Conservation (phyloP, 2,329 filamentous ascomycete species). For the Scolecobasidium constrictum region DNA sequence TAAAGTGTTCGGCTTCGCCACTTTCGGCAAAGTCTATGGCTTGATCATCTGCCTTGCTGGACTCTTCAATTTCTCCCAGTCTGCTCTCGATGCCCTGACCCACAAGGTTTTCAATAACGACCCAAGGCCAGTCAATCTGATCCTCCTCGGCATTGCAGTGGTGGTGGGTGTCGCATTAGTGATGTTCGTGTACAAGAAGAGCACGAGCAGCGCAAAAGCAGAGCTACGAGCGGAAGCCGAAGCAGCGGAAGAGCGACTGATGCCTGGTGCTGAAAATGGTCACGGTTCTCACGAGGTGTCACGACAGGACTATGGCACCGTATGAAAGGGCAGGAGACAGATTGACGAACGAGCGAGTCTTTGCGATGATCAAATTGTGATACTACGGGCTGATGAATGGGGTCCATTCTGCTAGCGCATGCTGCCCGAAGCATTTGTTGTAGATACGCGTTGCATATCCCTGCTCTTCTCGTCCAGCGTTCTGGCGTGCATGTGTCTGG, state of each 20-base stretch:
- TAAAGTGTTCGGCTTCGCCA: constrained; percentile 85
- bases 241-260: constrained; percentile 25
- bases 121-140: constrained; percentile 66
- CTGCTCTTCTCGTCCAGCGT: too few species aligned
- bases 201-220: constrained; percentile 30
- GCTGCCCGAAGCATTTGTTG: too few species aligned
- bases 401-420: too few species aligned
- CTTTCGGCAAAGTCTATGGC: constrained; percentile 90
- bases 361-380: too few species aligned
- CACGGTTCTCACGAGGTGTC: background rate
- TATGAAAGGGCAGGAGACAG: background rate
- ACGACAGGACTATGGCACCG: background rate
- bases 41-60: constrained; percentile 80
- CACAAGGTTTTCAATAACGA: constrained; percentile 61
- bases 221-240: constrained; percentile 34
- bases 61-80: constrained; percentile 73
- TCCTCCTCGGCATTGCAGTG: constrained; percentile 51
- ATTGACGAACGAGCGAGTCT: too few species aligned
- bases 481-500: too few species aligned
- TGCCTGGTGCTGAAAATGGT: constrained; percentile 16
- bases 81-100: constrained; percentile 66
- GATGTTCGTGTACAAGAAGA: constrained; percentile 49
- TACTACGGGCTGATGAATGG: too few species aligned
- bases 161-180: constrained; percentile 56
- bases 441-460: too few species aligned